Percentiles rank a stretch among this genome's conserved stretches.
phyloP scores from a whole-genome alignment of 306 rosid genomes.

The Prunus dulcis region DNA sequence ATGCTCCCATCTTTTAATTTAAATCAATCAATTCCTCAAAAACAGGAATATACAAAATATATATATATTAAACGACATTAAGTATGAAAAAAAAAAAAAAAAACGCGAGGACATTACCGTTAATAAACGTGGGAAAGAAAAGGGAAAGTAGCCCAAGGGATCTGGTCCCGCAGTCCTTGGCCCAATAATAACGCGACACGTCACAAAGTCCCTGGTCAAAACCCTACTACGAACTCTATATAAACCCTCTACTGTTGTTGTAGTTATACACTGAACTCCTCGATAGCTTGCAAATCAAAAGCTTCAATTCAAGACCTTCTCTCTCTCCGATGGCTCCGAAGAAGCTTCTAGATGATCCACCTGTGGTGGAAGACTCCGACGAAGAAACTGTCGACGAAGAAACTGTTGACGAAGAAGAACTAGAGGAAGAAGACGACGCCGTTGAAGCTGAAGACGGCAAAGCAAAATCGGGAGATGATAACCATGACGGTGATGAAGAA shows the following conservation, averaged over 20 bases:
- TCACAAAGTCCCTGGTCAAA: neutral
- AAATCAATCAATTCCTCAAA: too few species aligned
- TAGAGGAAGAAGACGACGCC: constrained; percentile 18
- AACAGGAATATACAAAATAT: too few species aligned
- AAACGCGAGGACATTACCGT: too few species aligned
- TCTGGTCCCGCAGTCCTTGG: neutral
- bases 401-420: constrained; percentile 14
- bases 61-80: too few species aligned
- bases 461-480: constrained; percentile 17
- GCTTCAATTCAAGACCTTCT: neutral
- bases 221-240: constrained; percentile 7
- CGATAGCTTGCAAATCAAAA: neutral
- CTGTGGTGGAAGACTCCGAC: constrained; percentile 31
- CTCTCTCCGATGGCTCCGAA: constrained; percentile 36
- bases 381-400: constrained; percentile 15
- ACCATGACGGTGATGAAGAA: neutral
- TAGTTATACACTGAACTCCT: too few species aligned
- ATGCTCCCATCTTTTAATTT: too few species aligned
- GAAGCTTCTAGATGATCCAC: constrained; percentile 30
- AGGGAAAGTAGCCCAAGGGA: neutral
- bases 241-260: neutral
- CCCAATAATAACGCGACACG: neutral
- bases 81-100: too few species aligned
- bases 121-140: neutral
- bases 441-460: constrained; percentile 7